A percentile compares a stretch with the other conserved stretches of the same genome.
Evolutionary conservation across 2,329 filamentous ascomycete genomes (phyloP).

Genomic region (Botrytis hyacinthi): DNA sequence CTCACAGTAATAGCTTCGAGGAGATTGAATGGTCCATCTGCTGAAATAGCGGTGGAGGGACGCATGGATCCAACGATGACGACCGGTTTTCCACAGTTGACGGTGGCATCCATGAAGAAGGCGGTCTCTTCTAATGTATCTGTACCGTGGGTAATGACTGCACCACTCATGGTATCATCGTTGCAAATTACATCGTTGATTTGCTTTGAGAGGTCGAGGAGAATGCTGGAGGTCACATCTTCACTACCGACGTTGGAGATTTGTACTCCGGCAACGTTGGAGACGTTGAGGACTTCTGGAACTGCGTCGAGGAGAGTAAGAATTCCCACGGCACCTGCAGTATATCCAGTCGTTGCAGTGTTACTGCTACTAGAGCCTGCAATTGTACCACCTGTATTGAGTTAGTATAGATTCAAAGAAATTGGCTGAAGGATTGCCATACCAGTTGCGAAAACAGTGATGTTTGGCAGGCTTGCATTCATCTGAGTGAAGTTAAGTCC

Average conservation of each 20-base stretch:
- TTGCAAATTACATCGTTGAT: slow-evolving; percentile 46
- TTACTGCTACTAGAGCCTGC: slow-evolving; percentile 51
- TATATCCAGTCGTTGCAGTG: slow-evolving; percentile 55
- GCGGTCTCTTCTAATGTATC: slow-evolving; percentile 64
- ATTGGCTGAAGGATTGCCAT: background rate
- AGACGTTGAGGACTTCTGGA: slow-evolving; percentile 52
- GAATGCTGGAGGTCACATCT: slow-evolving; percentile 49
- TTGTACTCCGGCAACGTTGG: slow-evolving; percentile 54
- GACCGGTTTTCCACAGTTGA: slow-evolving; percentile 57
- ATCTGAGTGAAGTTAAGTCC: slow-evolving; percentile 34
- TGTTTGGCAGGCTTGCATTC: slow-evolving; percentile 30
- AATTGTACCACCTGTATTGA: slow-evolving; percentile 55
- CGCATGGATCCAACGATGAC: slow-evolving; percentile 62
- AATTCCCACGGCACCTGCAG: slow-evolving; percentile 41
- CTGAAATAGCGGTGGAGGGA: slow-evolving; percentile 59
- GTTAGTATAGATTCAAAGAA: slow-evolving; percentile 24
- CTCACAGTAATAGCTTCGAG: slow-evolving; percentile 59
- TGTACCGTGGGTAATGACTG: slow-evolving; percentile 63
- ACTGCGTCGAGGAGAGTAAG: slow-evolving; percentile 52
- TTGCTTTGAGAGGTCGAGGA: slow-evolving; percentile 48
- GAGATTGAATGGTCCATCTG: slow-evolving; percentile 62
- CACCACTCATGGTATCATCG: slow-evolving; percentile 43
- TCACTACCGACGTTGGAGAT: slow-evolving; percentile 49
- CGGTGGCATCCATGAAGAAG: slow-evolving; percentile 59
- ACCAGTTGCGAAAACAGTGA: slow-evolving; percentile 34